Evolutionary conservation across 768 basidiomycete species (phyloP), one percentile per base, ranked within the genome.

Genomic region (Antrodiella citrinella): DNA sequence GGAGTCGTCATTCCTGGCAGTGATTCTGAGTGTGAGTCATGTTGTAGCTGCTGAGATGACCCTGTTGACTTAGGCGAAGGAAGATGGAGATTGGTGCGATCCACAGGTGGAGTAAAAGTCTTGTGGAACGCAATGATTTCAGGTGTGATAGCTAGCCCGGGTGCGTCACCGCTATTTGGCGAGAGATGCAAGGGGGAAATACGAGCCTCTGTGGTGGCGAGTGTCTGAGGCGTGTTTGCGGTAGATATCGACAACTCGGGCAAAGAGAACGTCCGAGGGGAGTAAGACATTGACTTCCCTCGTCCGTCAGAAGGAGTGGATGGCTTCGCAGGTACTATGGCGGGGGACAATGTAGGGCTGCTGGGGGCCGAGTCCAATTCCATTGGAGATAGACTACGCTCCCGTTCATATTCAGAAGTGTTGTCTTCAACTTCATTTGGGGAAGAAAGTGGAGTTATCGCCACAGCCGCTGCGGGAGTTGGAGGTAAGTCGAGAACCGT

Each of bases 301-400:
- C 48, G 35, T 30, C 26, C 2, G 5, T 48, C n/a, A 11, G 25
- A 35, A 35, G 15, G 7, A 15, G 30, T 7, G 15, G 30, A 13
- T 4, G 39, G 44, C 12, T 19, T 3, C 11, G 9, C 26, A 19
- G 48, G 13, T 18, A 48, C 47, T 15, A 47, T 21, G 13, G 25
- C 23, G 4, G 26, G 51, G 22, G 56, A 57, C 48, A 56, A 64
- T 41, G 64, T 53, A 26, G 71, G 69, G 9, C 70, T 70, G 52
- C 67, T 71, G 15, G 66, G 55, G 4, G 71, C 61, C 4, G 78
- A 78, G 54, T 75, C 79, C 40, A 82, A 68, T 49, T 82, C 82
- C 79, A 81, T 81, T 0, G 78, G 80, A 44, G 79, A 78, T 43
- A 78, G 65, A 62, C 75, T 82, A 50, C 77, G 67, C 15, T 73